Evolutionary conservation across 202 grass and related monocot species (phyloP), one percentile per base, ranked within the genome.

Genomic region (Panicum virgatum): DNA sequence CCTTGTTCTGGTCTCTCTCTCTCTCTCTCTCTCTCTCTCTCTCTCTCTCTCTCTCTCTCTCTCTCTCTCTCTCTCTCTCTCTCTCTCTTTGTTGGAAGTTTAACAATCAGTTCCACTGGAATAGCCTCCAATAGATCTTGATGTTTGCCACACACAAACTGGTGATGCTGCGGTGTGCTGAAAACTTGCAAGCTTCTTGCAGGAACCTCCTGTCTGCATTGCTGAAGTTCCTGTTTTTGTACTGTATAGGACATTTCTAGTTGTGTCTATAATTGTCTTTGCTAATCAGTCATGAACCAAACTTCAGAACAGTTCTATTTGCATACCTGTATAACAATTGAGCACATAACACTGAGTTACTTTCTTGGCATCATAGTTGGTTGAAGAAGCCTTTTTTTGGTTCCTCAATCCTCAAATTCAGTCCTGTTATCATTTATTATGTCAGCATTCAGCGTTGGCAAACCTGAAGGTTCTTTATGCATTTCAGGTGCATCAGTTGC

Each of bases 401-500:
- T 52, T 13, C 32, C 29, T n/a, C n/a, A n/a, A n/a, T n/a, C n/a
- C n/a, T 36, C 14, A 72, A 66, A 73, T 80, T 79, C 60, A 68
- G 27, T 75, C 26, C 46, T 76, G 1, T 73, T 40, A 57, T 50
- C 6, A 60, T 75, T 80, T 58, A 44, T 87, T 81, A 46, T 65
- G 22, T 36, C 12, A 60, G 32, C 58, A 78, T 5, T 60, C 32
- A 69, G 57, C 62, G 47, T 69, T 46, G 39, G 74, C 30, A 60
- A 60, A 89, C 66, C 77, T 87, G 53, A 91, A 85, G 20, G 70
- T 90, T 23, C 30, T 68, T 58, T 73, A 77, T 85, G 36, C 59
- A 68, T 86, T 84, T 36, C 86, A 99, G 96, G 89, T 96, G 71
- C 87, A 81, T 89, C 96, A 92, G 84, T 84, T 99, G 56, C 96